phyloP scores from a whole-genome alignment of 129 eudicot genomes.

The Chrysanthemum seticuspe region DNA sequence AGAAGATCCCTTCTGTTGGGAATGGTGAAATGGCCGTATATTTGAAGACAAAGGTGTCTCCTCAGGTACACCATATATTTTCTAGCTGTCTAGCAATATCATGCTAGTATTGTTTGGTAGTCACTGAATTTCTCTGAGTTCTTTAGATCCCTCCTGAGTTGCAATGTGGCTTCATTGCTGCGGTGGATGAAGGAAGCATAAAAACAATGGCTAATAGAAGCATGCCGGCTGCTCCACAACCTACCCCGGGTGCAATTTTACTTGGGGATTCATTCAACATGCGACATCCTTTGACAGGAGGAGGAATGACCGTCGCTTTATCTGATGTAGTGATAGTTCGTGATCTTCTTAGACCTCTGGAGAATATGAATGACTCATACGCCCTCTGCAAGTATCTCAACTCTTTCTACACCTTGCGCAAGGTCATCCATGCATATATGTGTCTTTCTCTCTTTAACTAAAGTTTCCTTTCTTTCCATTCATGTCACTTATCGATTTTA shows the following conservation, averaged over 20 bases:
- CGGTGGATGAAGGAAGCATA: conserved; percentile 49
- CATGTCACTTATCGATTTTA: neutral
- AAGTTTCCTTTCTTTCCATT: no score
- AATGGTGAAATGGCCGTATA: conserved; percentile 66
- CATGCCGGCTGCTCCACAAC: conserved; percentile 63
- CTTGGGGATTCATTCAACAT: conserved; percentile 77
- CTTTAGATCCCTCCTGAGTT: conserved; percentile 25
- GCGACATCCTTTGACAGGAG: conserved; percentile 81
- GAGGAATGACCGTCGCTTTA: conserved; percentile 87
- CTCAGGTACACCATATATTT: conserved; percentile 46
- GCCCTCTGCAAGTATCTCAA: conserved; percentile 55
- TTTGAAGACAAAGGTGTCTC: conserved; percentile 58
- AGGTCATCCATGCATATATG: conserved; percentile 31
- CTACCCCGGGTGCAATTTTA: conserved; percentile 62
- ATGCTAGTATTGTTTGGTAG: neutral
- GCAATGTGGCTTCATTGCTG: conserved; percentile 33
- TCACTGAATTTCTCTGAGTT: neutral
- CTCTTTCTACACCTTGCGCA: conserved; percentile 66
- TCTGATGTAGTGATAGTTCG: conserved; percentile 63
- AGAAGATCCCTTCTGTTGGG: conserved; percentile 58
- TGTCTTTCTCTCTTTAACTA: neutral
- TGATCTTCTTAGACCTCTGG: conserved; percentile 56
- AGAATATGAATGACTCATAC: conserved; percentile 42
- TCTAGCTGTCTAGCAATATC: neutral
- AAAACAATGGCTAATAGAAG: conserved; percentile 64